Base-by-base conservation (phyloP, 345 rosid species). In the Citrus reticulata region DNA sequence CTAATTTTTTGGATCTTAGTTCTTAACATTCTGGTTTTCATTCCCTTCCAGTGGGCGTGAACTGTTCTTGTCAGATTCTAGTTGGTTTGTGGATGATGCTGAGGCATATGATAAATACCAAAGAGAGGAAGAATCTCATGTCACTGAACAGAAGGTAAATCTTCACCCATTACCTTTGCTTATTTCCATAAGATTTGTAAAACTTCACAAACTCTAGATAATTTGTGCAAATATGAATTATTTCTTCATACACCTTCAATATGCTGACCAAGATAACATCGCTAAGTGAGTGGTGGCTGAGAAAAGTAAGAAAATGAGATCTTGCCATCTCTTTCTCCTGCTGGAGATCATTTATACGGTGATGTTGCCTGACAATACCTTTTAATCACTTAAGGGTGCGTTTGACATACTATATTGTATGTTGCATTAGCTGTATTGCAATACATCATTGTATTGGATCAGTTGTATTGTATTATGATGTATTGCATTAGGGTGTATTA, bases 61-160 rank as follows among this genome's bases (percentile, higher is more conserved):
- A 72, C 89, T 89, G 25, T 91, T 89, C 72, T 63, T 89, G 69
- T 87, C 90, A 40, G 88, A 91, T 74, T 79, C 92, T 49, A 88
- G 93, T 59, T 57, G 81, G 62, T 91, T 91, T 79, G 93, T 91
- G 80, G 93, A 88, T 78, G 95, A 89, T 82, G 85, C 72, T 2
- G 95, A 86, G 83, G 91, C 90, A 74, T 88, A 82, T 79, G 94
- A 91, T 22, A 81, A 82, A 64, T 86, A 91, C 69, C 83, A 83
- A 30, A 83, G 90, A 78, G 89, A 81, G 72, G 93, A 87, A 86
- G 86, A 81, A 69, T 82, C 89, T 39, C 72, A 80, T 67, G 83
- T 16, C 70, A 58, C 79, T 51, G 81, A 82, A 60, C 57, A 80
- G 39, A 83, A 85, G 90, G 92, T 88, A 81, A 68, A 20, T 63